These are phyloP conservation scores for Atkinsonella texensis DNA, from an alignment of 2,329 filamentous ascomycete genomes.

Conservation along the genomic window DNA sequence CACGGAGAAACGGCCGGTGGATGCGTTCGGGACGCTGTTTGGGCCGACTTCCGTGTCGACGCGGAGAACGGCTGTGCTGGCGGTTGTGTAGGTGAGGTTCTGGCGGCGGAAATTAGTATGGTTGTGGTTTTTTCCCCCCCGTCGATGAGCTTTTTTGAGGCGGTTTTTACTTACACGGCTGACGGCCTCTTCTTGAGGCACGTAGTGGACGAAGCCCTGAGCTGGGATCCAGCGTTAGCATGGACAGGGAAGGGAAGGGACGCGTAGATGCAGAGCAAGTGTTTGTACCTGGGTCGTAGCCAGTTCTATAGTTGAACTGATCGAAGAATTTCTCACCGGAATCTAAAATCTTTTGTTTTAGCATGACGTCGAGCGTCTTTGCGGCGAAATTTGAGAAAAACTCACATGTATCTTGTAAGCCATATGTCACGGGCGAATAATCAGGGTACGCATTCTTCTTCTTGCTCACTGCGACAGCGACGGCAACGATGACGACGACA, in stretches of 20 bases:
- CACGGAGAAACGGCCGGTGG: constrained; percentile 50
- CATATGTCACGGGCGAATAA: constrained; percentile 35
- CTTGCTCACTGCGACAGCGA: constrained; percentile 28
- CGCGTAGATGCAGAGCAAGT: neutral
- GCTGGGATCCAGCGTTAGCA: constrained; percentile 16
- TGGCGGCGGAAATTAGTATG: constrained; percentile 11
- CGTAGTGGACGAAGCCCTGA: constrained; percentile 41
- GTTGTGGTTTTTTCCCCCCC: too few relatives aligned
- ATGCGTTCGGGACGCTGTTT: constrained; percentile 33
- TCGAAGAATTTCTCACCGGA: constrained; percentile 40
- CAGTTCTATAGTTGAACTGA: constrained; percentile 40
- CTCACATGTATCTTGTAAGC: constrained; percentile 37
- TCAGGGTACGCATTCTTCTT: constrained; percentile 32
- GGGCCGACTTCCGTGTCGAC: constrained; percentile 49
- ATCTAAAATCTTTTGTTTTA: constrained; percentile 21
- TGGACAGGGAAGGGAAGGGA: neutral
- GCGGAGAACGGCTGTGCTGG: constrained; percentile 39
- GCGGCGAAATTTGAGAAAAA: neutral
- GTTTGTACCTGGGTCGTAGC: constrained; percentile 33
- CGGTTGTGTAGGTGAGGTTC: constrained; percentile 52
- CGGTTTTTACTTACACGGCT: constrained; percentile 24
- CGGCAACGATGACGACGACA: constrained; percentile 34
- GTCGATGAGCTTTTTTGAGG: neutral
- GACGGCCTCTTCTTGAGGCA: constrained; percentile 28
- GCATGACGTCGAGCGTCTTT: neutral